Conservation (phyloP, 176 grass and related monocot genomes). For the Otatea glauca region DNA sequence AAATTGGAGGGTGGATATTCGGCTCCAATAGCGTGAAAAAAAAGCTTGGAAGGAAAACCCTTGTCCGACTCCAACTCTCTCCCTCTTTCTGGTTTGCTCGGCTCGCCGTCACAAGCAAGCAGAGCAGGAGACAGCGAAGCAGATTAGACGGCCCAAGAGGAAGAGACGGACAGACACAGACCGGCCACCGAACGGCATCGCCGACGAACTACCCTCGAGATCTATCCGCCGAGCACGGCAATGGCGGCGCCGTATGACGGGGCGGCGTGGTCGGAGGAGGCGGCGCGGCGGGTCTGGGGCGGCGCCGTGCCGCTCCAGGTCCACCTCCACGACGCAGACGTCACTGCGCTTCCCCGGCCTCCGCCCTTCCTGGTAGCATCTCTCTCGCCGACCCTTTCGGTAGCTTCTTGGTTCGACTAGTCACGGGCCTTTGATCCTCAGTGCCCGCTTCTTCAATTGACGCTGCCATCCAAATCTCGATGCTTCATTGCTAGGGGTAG, state of each 20-base stretch:
- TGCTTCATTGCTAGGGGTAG: not conserved
- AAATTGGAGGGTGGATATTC: not conserved
- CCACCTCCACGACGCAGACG: constrained; percentile 91
- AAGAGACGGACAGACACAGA: not conserved
- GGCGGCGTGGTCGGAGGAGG: constrained; percentile 66
- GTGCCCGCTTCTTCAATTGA: not conserved
- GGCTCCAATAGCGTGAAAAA: not conserved
- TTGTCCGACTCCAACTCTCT: not conserved
- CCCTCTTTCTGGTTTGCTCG: no score
- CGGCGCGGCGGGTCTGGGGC: constrained; percentile 68
- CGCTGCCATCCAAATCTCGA: not conserved
- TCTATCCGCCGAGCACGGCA: constrained; percentile 16
- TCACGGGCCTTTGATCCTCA: not conserved
- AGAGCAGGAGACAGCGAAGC: not conserved
- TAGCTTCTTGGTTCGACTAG: not conserved
- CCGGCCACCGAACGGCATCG: not conserved
- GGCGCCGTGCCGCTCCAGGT: constrained; percentile 94
- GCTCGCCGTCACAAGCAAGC: not conserved
- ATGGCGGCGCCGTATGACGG: constrained; percentile 34
- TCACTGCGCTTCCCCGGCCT: constrained; percentile 86
- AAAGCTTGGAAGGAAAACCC: no score
- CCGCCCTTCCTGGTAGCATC: constrained; percentile 74
- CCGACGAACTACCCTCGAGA: constrained; percentile 1
- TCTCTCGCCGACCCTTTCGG: not conserved
- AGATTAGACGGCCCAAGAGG: not conserved